These are phyloP conservation scores for Mycena kentingensis DNA, from an alignment of 768 basidiomycete species.

Conservation along the genomic window DNA sequence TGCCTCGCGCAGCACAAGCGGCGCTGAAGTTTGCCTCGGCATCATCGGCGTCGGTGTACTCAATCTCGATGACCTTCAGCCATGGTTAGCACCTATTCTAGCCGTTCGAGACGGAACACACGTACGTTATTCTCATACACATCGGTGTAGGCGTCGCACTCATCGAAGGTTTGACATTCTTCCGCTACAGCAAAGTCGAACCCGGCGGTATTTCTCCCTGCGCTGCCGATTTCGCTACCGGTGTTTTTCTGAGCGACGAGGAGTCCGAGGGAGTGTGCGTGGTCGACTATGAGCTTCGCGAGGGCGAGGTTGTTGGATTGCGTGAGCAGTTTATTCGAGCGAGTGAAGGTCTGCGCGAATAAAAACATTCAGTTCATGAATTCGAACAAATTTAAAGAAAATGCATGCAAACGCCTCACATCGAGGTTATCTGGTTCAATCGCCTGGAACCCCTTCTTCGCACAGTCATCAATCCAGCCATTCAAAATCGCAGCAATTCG, in stretches of 20 bases:
- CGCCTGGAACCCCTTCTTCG: slow-evolving; percentile 3
- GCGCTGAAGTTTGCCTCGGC: too few species aligned
- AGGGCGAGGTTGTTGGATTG: slow-evolving; percentile 9
- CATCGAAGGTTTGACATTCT: slow-evolving; percentile 1
- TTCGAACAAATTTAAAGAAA: background rate
- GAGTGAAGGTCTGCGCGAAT: slow-evolving; percentile 5
- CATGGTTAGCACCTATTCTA: too few species aligned
- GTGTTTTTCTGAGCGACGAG: slow-evolving; percentile 10
- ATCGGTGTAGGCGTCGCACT: slow-evolving; percentile 5
- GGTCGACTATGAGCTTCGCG: slow-evolving; percentile 4
- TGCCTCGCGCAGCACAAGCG: too few species aligned
- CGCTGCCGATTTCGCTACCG: background rate
- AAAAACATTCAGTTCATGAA: too few species aligned
- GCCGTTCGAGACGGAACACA: too few species aligned
- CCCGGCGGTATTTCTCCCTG: background rate
- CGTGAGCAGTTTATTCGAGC: slow-evolving; percentile 1
- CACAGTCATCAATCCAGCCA: slow-evolving; percentile 3
- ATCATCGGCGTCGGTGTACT: too few species aligned
- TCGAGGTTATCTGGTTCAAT: slow-evolving; percentile 15
- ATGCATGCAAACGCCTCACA: background rate
- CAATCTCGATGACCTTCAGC: too few species aligned
- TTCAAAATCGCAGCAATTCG: slow-evolving; percentile 4
- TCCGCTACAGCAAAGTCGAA: slow-evolving; percentile 10
- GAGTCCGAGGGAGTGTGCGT: slow-evolving; percentile 4
- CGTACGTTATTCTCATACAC: slow-evolving; percentile 2